These are phyloP conservation scores for Candida arabinofermentans DNA, from an alignment of 805 yeast genomes.

Conservation along the genomic window DNA sequence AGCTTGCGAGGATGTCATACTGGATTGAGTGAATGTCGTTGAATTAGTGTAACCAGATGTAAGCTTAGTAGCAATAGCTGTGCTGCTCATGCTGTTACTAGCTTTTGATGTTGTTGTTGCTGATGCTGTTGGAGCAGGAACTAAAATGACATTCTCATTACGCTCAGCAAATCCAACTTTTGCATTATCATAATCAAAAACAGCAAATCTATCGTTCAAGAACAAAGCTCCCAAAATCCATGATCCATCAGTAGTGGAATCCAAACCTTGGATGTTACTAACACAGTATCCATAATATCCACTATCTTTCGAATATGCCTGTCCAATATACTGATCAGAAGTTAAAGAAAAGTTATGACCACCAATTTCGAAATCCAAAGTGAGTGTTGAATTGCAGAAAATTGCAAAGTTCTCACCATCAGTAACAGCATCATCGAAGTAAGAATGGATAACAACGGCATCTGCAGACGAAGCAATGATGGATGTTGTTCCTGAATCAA, in stretches of 20 bases:
- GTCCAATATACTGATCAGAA: constrained; percentile 46
- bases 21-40: no score
- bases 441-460: constrained; percentile 50
- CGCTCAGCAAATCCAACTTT: constrained; percentile 52
- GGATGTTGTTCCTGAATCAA: constrained; percentile 68
- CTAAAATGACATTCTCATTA: constrained; percentile 26
- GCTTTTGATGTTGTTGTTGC: neutral
- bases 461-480: constrained; percentile 52
- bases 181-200: constrained; percentile 50
- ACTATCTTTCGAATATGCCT: constrained; percentile 35
- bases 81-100: no score
- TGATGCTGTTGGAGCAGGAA: constrained; percentile 1
- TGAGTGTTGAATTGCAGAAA: constrained; percentile 45
- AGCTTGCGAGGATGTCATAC: no score
- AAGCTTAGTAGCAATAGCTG: neutral
- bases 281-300: constrained; percentile 51
- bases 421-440: constrained; percentile 43
- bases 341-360: constrained; percentile 42
- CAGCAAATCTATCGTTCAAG: constrained; percentile 49
- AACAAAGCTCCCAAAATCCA: constrained; percentile 70
- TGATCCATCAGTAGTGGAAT: constrained; percentile 32
- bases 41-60: neutral
- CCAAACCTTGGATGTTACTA: constrained; percentile 59
- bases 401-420: constrained; percentile 65
- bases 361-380: constrained; percentile 39